Evolutionary conservation across 2,329 filamentous ascomycete genomes (phyloP), one percentile per base, ranked within the genome.

Genomic region (Meredithiella fracta): DNA sequence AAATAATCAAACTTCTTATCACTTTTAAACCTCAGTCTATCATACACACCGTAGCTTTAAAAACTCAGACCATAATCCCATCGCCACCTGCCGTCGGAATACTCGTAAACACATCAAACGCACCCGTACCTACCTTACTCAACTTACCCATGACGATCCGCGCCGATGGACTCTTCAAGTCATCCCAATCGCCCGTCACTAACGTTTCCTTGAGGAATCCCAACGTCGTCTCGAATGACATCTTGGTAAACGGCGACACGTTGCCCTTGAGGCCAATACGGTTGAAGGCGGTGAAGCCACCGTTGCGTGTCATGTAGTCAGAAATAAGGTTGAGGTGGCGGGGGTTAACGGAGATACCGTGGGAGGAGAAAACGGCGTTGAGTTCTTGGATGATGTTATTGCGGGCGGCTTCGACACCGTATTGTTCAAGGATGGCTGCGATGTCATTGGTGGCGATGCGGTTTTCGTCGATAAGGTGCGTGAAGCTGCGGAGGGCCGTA

Each of bases 171-270:
- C 85, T 89, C 59, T 77, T 80, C 59, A 98, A 72, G 64, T 92
- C 85, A 68, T 98, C 92, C 76, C 81, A 87, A 68, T 97, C 92
- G 52, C 86, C 83, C 64, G 94, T 88, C 58, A 94, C 73, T 25
- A 96, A 84, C 1, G 92, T 90, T 65, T 97, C 92, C 68, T 86
- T 90, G 64, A 98, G 75, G 73, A 96, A 96, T 0, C 85, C 83
- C 40, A 97, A 78, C 1, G 92, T 98, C 3, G 92, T 98, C 77
- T 98, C 92, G 71, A 97, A 98, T 68, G 87, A 94, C 91, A 97
- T 97, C 77, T 97, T 97, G 70, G 92, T 91, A 63, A 98, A 91
- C 0, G 92, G 89, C 62, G 83, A 90, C 26, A 91, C 83, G 64
- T 87, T 90, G 61, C 86, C 82, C 65, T 81, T 82, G 59, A 98